A percentile compares a stretch with the other conserved stretches of the same genome.
Evolutionary conservation across 2,329 filamentous ascomycete species (phyloP).

Genomic region (Aspergillus alliaceus): DNA sequence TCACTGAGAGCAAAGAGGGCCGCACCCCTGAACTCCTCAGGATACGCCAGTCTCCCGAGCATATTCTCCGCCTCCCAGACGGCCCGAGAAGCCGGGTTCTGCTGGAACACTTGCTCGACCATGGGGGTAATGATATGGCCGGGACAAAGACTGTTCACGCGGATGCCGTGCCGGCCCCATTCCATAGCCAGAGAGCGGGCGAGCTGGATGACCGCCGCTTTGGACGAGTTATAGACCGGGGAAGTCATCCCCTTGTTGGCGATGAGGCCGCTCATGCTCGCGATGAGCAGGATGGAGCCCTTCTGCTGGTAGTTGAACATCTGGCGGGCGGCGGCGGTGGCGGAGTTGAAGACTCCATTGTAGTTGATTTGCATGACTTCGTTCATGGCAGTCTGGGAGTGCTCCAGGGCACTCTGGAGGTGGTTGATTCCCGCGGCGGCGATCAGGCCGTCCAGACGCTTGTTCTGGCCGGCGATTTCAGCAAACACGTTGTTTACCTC

Average conservation of each 20-base stretch:
- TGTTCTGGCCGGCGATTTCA: conserved; percentile 34
- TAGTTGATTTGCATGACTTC: conserved; percentile 52
- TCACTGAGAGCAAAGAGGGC: conserved; percentile 68
- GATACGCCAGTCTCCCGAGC: conserved; percentile 54
- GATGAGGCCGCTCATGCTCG: conserved; percentile 52
- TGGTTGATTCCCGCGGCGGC: conserved; percentile 47
- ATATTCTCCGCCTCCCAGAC: conserved; percentile 51
- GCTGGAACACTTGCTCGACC: conserved; percentile 76
- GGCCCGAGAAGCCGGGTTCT: conserved; percentile 62
- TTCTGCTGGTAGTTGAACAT: conserved; percentile 51
- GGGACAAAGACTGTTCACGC: conserved; percentile 56
- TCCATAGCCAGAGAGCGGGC: conserved; percentile 54
- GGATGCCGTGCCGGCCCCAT: conserved; percentile 52
- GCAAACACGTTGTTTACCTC: conserved; percentile 37
- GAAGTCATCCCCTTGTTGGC: conserved; percentile 49
- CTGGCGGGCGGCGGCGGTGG: conserved; percentile 49
- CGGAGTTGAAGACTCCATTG: conserved; percentile 50
- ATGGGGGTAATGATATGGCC: conserved; percentile 66
- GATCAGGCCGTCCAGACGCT: conserved; percentile 43
- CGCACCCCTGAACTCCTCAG: conserved; percentile 63
- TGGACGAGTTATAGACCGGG: conserved; percentile 54
- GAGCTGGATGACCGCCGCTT: conserved; percentile 56
- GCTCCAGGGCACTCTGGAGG: conserved; percentile 41
- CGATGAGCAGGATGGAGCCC: conserved; percentile 52
- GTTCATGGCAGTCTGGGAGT: conserved; percentile 41